These are phyloP conservation scores for Wickerhamomyces chaumierensis DNA, from an alignment of 805 yeast species.

Conservation along the genomic window DNA sequence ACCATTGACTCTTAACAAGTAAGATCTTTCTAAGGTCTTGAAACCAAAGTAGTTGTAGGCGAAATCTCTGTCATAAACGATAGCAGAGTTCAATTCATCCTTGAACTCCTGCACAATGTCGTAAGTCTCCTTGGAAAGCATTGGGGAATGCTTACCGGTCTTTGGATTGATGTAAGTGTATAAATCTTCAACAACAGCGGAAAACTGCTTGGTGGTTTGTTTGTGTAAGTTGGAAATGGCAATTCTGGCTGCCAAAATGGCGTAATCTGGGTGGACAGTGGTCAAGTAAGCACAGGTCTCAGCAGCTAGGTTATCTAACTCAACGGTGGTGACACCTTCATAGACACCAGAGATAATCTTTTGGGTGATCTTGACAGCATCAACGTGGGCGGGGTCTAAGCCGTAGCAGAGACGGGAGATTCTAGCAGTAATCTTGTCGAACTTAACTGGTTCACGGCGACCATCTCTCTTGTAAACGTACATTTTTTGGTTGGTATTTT, in stretches of 20 bases:
- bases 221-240: conserved; percentile 92
- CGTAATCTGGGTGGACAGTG: conserved; percentile 96
- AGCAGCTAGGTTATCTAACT: conserved; percentile 76
- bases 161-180: conserved; percentile 75
- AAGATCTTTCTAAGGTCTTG: conserved; percentile 82
- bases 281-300: conserved; percentile 98
- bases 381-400: conserved; percentile 82
- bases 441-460: conserved; percentile 86
- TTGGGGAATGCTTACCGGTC: conserved; percentile 42
- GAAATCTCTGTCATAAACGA: conserved; percentile 70
- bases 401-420: conserved; percentile 92
- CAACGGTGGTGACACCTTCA: conserved; percentile 92
- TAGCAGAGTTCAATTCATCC: conserved; percentile 60
- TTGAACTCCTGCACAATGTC: conserved; percentile 52
- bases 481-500: conserved; percentile 29
- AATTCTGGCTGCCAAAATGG: conserved; percentile 87
- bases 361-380: conserved; percentile 92
- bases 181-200: conserved; percentile 63
- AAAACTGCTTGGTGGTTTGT: conserved; percentile 81
- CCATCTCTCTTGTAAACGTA: conserved; percentile 90
- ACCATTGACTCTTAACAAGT: conserved; percentile 54
- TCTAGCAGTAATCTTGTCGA: conserved; percentile 93
- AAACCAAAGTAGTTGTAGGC: conserved; percentile 78
- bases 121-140: conserved; percentile 60
- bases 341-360: conserved; percentile 93